phyloP scores from a whole-genome alignment of 169 alveolate species.

The Cryptosporidium sp. region DNA sequence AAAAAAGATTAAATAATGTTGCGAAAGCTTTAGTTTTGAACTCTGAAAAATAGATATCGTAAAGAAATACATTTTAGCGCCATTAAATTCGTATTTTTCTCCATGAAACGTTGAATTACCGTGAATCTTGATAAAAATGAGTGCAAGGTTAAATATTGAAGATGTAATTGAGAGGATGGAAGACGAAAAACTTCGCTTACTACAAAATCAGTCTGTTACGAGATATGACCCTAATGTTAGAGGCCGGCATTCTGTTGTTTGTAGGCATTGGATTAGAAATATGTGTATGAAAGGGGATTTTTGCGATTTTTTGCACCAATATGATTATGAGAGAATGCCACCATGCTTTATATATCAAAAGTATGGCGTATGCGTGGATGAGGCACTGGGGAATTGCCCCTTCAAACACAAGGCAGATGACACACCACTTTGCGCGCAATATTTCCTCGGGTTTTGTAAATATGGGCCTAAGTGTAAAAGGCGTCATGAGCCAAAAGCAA shows the following conservation, averaged over 20 bases:
- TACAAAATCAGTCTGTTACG: conserved; percentile 56
- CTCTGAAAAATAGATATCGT: background rate
- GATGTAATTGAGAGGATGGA: conserved; percentile 49
- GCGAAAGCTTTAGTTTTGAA: conserved; percentile 53
- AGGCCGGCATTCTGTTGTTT: conserved; percentile 91
- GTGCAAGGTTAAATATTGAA: background rate
- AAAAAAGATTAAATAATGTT: conserved; percentile 49
- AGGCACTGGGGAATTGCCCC: conserved; percentile 82
- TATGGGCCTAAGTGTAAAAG: conserved; percentile 84
- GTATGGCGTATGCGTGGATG: conserved; percentile 88
- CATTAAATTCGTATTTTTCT: background rate
- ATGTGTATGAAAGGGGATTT: conserved; percentile 93
- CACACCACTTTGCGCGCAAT: conserved; percentile 78
- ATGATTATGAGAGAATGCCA: conserved; percentile 89
- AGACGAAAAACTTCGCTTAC: conserved; percentile 42
- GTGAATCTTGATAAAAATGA: background rate
- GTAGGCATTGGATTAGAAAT: conserved; percentile 93
- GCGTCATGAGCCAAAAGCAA: conserved; percentile 79
- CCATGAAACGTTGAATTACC: background rate
- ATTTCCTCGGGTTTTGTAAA: conserved; percentile 85
- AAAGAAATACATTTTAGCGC: background rate
- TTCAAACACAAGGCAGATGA: conserved; percentile 80
- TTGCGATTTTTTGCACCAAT: conserved; percentile 92
- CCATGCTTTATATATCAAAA: conserved; percentile 87
- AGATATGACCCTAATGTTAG: conserved; percentile 76